Percentiles rank a stretch among this genome's conserved stretches.
These are phyloP conservation scores for Cutaneotrichosporon arboriforme DNA, from an alignment of 1,284 basidiomycete genomes.

Conservation along the genomic window DNA sequence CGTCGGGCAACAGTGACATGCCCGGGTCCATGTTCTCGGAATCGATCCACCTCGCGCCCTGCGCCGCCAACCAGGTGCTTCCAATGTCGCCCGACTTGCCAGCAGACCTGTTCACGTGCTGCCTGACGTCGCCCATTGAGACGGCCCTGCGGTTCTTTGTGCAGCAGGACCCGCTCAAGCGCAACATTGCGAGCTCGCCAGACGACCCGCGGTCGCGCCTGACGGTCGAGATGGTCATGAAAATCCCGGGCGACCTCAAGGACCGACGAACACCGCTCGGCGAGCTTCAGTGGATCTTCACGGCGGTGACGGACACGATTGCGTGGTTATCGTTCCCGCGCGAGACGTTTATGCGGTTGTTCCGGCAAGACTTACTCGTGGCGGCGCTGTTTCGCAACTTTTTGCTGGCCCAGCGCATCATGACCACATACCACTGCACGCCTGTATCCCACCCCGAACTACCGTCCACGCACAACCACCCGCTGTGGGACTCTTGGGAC, in stretches of 20 bases:
- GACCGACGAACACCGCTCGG: conserved; percentile 92
- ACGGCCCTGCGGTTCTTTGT: conserved; percentile 93
- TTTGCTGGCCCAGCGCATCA: conserved; percentile 91
- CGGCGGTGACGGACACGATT: conserved; percentile 96
- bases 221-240: conserved; percentile 86
- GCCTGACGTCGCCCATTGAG: conserved; percentile 95
- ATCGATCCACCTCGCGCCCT: conserved; percentile 92
- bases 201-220: conserved; percentile 51
- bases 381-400: conserved; percentile 96
- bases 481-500: conserved; percentile 96
- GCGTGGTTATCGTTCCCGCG: conserved; percentile 96
- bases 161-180: conserved; percentile 70
- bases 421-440: conserved; percentile 97
- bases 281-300: conserved; percentile 99
- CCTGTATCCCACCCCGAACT: conserved; percentile 89
- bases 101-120: conserved; percentile 95
- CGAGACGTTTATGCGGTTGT: conserved; percentile 87
- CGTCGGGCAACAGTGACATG: conserved; percentile 50
- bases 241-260: conserved; percentile 92
- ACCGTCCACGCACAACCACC: conserved; percentile 90
- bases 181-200: conserved; percentile 59
- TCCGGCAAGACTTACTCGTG: conserved; percentile 91
- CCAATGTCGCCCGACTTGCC: conserved; percentile 95
- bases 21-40: conserved; percentile 68
- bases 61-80: conserved; percentile 81